These are phyloP conservation scores for Senna siamea DNA, from an alignment of 306 rosid genomes.

Conservation along the genomic window DNA sequence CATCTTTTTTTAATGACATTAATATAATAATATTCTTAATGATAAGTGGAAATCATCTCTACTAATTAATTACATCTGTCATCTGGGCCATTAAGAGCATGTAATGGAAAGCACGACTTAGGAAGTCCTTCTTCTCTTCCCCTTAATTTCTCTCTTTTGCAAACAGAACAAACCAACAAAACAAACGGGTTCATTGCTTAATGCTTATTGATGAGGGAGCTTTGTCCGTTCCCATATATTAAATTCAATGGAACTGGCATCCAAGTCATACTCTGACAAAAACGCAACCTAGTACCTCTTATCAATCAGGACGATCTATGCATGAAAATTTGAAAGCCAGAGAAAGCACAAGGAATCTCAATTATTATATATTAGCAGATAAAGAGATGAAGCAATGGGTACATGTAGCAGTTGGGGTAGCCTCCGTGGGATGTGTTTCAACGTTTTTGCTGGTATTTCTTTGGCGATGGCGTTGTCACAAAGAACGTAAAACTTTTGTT, in stretches of 20 bases:
- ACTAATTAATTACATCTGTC: neutral
- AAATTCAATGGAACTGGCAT: conserved; percentile 34
- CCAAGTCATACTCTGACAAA: conserved; percentile 23
- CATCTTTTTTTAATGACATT: neutral
- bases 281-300: conserved; percentile 16
- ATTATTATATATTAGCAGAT: neutral
- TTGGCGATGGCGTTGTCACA: conserved; percentile 41
- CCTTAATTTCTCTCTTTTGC: neutral
- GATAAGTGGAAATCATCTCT: conserved; percentile 39
- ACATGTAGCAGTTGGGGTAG: conserved; percentile 45
- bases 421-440: conserved; percentile 49
- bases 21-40: conserved; percentile 23
- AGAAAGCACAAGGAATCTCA: conserved; percentile 7
- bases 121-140: conserved; percentile 13
- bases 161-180: conserved; percentile 31
- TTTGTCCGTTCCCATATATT: conserved; percentile 43
- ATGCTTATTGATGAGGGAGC: conserved; percentile 30
- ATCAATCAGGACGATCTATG: conserved; percentile 20
- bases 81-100: conserved; percentile 5
- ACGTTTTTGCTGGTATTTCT: conserved; percentile 42
- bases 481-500: conserved; percentile 38
- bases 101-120: conserved; percentile 29
- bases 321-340: neutral
- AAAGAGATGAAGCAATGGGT: conserved; percentile 49
- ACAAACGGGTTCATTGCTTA: conserved; percentile 38